Evolutionary conservation across 345 rosid species (phyloP).

Genomic region (Boechera stricta): DNA sequence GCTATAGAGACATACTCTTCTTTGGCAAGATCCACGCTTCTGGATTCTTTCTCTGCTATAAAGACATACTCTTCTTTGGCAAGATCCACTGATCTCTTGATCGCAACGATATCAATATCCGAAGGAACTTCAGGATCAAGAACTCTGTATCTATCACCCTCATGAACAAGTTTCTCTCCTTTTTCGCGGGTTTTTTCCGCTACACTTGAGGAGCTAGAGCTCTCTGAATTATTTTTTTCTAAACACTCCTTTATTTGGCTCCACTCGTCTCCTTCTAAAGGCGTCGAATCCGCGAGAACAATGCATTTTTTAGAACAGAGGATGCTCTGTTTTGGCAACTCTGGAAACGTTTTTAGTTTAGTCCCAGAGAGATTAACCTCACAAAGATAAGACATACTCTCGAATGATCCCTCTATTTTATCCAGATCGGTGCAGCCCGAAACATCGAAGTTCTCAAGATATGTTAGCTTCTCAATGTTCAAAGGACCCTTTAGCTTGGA

Average conservation of each 20-base stretch:
- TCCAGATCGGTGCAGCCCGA: conserved; percentile 25
- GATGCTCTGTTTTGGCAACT: conserved; percentile 33
- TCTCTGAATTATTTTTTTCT: not conserved
- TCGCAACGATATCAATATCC: conserved; percentile 10
- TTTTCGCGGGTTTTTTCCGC: not conserved
- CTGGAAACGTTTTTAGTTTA: conserved; percentile 41
- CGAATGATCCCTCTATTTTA: conserved; percentile 47
- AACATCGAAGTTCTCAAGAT: conserved; percentile 34
- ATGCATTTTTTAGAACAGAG: conserved; percentile 21
- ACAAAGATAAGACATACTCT: conserved; percentile 41
- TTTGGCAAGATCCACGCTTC: conserved; percentile 14
- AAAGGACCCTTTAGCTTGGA: conserved; percentile 16
- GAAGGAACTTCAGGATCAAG: conserved; percentile 36
- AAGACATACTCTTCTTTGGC: conserved; percentile 47
- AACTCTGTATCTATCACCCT: conserved; percentile 15
- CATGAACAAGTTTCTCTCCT: conserved; percentile 12
- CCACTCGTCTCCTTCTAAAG: conserved; percentile 18
- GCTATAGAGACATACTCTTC: conserved; percentile 47
- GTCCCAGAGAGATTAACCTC: conserved; percentile 54
- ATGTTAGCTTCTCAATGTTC: conserved; percentile 8
- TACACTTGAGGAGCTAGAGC: not conserved
- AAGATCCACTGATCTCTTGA: conserved; percentile 48
- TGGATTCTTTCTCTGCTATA: conserved; percentile 35
- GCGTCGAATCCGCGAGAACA: conserved; percentile 25
- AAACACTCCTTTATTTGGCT: conserved; percentile 13